Evolutionary conservation across 768 basidiomycete genomes (phyloP), one percentile per base, ranked within the genome.

Genomic region (Trametes villosa): DNA sequence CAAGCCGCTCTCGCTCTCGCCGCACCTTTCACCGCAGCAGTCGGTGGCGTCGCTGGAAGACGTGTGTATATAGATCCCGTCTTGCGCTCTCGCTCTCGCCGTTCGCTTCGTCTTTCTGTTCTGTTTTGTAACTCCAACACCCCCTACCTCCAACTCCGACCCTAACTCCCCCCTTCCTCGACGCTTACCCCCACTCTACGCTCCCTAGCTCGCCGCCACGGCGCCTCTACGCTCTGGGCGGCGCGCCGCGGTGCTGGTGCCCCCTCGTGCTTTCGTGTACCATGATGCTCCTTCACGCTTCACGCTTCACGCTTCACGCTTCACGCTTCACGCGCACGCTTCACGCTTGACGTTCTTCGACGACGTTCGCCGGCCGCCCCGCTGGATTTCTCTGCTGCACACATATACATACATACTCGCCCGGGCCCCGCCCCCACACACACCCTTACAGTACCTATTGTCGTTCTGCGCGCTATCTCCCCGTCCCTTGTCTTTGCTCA

Each of bases 21-120:
- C 62, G 26, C 54, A 31, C 45, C 62, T 63, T 11, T 58, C 62
- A n/a, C 62, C 62, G 26, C 54, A 31, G 36, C 55, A 56, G 44
- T 53, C 54, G 52, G 31, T 53, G 26, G 40, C 52, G 62, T 59
- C 57, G 62, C 56, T 63, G 46, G 56, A 52, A 58, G 62, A 63
- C 52, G 62, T 49, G 52, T 48, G 56, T 47, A 53, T 30, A 50
- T 63, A 57, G 42, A 38, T 11, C 27, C 18, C 27, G 18, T 47
- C 26, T n/a, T 22, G 27, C 27, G 26, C 46, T 15, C 45, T 38
- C n/a, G n/a, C n/a, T n/a, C n/a, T n/a, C 31, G 27, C 46, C 22
- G n/a, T 36, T 29, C 40, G 26, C 55, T 17, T 29, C n/a, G 15
- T 34, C 45, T 48, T n/a, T n/a, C n/a, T n/a, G n/a, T n/a, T n/a